A percentile compares a stretch with the other conserved stretches of the same genome.
phyloP scores from a whole-genome alignment of 257 asterid genomes.

The Rhazya stricta region DNA sequence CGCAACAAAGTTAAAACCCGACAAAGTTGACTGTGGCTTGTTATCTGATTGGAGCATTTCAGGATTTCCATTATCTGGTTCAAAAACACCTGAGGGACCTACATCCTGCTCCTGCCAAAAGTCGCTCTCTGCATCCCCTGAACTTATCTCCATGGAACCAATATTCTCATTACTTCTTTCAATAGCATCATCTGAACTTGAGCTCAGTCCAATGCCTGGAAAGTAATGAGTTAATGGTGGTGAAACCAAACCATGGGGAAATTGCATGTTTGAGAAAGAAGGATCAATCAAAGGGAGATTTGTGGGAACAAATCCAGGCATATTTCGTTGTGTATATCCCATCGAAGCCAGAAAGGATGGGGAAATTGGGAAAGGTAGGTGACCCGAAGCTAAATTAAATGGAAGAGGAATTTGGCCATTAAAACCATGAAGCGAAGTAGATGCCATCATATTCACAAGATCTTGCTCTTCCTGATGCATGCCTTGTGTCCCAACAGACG shows the following conservation, averaged over 20 bases:
- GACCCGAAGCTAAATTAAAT: conserved; percentile 55
- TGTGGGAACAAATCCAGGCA: conserved; percentile 55
- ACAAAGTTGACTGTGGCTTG: conserved; percentile 34
- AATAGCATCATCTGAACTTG: conserved; percentile 44
- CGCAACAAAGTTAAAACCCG: conserved; percentile 59
- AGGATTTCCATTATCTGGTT: conserved; percentile 44
- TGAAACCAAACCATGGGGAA: conserved; percentile 58
- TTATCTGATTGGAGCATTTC: conserved; percentile 43
- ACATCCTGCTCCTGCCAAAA: conserved; percentile 56
- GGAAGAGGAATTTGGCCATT: conserved; percentile 65
- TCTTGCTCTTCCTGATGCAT: conserved; percentile 86
- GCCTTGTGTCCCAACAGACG: conserved; percentile 50
- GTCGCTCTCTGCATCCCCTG: conserved; percentile 52
- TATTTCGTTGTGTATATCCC: conserved; percentile 63
- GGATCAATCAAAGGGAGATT: conserved; percentile 39
- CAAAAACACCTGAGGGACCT: conserved; percentile 42
- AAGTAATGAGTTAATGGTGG: conserved; percentile 59
- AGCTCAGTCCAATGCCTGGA: conserved; percentile 47
- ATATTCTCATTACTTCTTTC: conserved; percentile 55
- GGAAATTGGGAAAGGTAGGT: conserved; percentile 67
- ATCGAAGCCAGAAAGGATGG: conserved; percentile 75
- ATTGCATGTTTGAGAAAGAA: conserved; percentile 49
- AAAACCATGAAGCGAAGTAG: conserved; percentile 74
- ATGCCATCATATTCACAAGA: conserved; percentile 74
- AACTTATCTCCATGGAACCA: conserved; percentile 46